Conservation (phyloP, 2,329 filamentous ascomycete species). For the Curvularia verruculosa region DNA sequence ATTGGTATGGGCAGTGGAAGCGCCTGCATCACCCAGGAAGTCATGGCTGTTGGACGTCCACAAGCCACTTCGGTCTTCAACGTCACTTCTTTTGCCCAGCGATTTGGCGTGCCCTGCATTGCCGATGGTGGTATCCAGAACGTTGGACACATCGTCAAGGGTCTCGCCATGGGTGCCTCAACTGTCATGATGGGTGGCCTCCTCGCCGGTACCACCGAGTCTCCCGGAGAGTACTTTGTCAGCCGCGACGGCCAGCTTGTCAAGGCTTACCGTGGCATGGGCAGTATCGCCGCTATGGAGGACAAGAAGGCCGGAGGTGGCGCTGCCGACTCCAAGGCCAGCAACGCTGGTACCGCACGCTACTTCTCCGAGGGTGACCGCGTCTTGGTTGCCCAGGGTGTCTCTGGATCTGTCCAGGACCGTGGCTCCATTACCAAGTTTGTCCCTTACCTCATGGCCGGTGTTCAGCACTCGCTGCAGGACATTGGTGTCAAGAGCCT, state of each 20-base stretch:
- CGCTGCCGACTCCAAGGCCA: constrained; percentile 70
- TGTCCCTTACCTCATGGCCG: constrained; percentile 91
- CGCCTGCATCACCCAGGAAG: constrained; percentile 98
- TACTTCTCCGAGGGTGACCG: constrained; percentile 98
- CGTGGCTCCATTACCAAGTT: constrained; percentile 91
- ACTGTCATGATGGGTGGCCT: constrained; percentile 99
- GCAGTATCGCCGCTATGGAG: constrained; percentile 98
- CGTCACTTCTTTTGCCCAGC: constrained; percentile 85
- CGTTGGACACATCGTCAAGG: constrained; percentile 98
- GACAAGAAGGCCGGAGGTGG: constrained; percentile 91
- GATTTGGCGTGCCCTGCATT: constrained; percentile 96
- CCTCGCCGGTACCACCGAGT: constrained; percentile 95
- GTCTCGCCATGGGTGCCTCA: constrained; percentile 88
- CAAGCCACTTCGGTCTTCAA: constrained; percentile 93
- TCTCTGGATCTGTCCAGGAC: constrained; percentile 84
- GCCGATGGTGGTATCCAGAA: constrained; percentile 98
- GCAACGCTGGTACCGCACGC: constrained; percentile 91
- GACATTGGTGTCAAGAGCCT: constrained; percentile 89
- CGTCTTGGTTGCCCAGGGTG: constrained; percentile 94
- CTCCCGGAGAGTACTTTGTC: constrained; percentile 94
- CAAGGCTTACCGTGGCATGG: constrained; percentile 99
- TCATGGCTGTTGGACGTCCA: constrained; percentile 97
- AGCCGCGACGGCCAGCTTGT: constrained; percentile 96
- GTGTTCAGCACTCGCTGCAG: constrained; percentile 96
- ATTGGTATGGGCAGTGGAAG: constrained; percentile 99